Conservation (phyloP, 2,329 filamentous ascomycete genomes). For the Emergomyces africanus region DNA sequence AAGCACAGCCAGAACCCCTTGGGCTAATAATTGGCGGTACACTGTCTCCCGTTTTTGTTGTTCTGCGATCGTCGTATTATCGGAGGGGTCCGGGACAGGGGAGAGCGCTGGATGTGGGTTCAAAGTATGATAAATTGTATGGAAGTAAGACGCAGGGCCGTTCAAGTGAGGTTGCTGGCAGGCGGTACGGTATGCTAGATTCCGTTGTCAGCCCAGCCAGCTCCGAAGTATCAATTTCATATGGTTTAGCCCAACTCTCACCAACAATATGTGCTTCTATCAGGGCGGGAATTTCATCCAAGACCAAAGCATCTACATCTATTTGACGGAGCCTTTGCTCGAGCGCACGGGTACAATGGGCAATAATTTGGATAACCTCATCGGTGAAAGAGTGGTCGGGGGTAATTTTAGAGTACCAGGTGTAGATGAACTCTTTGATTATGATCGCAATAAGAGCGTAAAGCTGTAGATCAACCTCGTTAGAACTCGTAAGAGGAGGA, state of each 20-base stretch:
- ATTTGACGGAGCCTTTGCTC: slow-evolving; percentile 75
- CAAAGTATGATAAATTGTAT: slow-evolving; percentile 68
- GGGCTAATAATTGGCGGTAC: slow-evolving; percentile 80
- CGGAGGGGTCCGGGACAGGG: slow-evolving; percentile 52
- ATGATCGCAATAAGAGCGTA: slow-evolving; percentile 88
- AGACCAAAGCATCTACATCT: slow-evolving; percentile 66
- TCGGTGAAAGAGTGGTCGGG: slow-evolving; percentile 77
- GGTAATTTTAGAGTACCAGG: slow-evolving; percentile 89
- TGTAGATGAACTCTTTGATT: slow-evolving; percentile 77
- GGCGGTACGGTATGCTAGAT: slow-evolving; percentile 59
- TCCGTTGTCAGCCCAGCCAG: slow-evolving; percentile 12
- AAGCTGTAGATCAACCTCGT: slow-evolving; percentile 83
- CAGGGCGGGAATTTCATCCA: slow-evolving; percentile 79
- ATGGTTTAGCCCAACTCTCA: slow-evolving; percentile 4
- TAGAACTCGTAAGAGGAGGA: slow-evolving; percentile 84
- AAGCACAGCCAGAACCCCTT: slow-evolving; percentile 67
- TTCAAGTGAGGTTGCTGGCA: slow-evolving; percentile 45
- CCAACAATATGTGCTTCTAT: slow-evolving; percentile 64
- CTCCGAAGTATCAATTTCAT: background rate
- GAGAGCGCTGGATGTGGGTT: slow-evolving; percentile 69
- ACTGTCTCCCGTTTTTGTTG: slow-evolving; percentile 66
- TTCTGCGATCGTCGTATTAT: slow-evolving; percentile 39
- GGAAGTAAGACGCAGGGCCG: slow-evolving; percentile 49
- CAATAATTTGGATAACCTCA: slow-evolving; percentile 80
- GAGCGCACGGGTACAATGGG: slow-evolving; percentile 76